Conservation (phyloP, 169 alveolate genomes). For the Plasmodium relictum region DNA sequence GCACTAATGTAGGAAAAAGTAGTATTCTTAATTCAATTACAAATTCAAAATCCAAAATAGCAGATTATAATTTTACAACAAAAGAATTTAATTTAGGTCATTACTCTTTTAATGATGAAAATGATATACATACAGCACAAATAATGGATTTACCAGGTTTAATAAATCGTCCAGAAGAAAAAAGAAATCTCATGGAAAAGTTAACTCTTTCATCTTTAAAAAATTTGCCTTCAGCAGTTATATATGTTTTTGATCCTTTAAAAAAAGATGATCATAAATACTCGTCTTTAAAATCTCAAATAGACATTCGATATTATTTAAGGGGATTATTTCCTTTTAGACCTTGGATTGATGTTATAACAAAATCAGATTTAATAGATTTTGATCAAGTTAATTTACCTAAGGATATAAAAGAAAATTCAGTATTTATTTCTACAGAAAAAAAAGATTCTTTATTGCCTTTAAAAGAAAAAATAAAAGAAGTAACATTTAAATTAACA, state of each 20-base stretch:
- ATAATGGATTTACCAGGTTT: conserved; percentile 74
- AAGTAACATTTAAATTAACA: conserved; percentile 38
- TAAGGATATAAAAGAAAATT: conserved; percentile 66
- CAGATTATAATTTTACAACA: conserved; percentile 70
- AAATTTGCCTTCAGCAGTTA: conserved; percentile 70
- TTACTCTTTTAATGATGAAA: conserved; percentile 55
- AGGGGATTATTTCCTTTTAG: conserved; percentile 73
- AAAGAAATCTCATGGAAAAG: conserved; percentile 73
- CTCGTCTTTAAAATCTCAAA: conserved; percentile 55
- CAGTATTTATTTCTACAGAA: conserved; percentile 58
- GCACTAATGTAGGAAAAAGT: conserved; percentile 75
- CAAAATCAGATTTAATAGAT: conserved; percentile 49
- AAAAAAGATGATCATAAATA: conserved; percentile 71
- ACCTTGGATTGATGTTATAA: conserved; percentile 75
- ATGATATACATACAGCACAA: conserved; percentile 61
- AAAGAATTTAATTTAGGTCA: conserved; percentile 75
- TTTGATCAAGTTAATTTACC: conserved; percentile 39
- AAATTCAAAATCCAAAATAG: conserved; percentile 50
- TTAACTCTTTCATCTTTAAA: conserved; percentile 54
- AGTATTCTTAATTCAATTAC: conserved; percentile 66
- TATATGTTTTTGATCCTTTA: conserved; percentile 65
- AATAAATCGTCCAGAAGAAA: conserved; percentile 69
- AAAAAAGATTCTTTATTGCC: conserved; percentile 48
- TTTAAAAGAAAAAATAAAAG: conserved; percentile 61
- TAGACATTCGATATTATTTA: conserved; percentile 68